Base-by-base conservation (phyloP, 2,329 filamentous ascomycete genomes). In the Ophiostoma quercus region DNA sequence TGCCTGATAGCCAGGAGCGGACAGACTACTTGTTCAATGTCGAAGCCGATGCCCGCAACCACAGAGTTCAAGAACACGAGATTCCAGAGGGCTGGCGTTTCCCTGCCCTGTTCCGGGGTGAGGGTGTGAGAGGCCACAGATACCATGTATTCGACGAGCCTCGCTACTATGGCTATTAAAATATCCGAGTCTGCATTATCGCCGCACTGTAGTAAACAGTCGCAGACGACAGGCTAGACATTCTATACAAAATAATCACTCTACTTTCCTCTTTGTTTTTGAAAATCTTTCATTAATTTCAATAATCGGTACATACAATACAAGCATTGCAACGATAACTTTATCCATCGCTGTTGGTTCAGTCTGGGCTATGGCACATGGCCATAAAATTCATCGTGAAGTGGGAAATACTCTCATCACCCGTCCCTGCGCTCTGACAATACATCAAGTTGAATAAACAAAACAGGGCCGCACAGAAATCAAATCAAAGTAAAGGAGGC, bases 111-210 rank as follows among this genome's bases (percentile, higher is more conserved):
- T 97, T 99, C 81, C 88, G 86, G 74, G 94, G 93, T 0, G 80
- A 94, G 73, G 95, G 95, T 66, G 92, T 97, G 5, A 84, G 95
- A 71, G 95, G 92, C 4, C 95, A 99, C 80, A 82, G 84, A 72
- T 99, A 98, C 79, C 95, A 99, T 79, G 95, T 98, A 39, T 98
- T 99, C 80, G 86, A 97, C 74, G 92, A 96, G 81, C 94, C 93
- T 67, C 85, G 91, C 77, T 97, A 95, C 77, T 90, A 80, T 73
- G 78, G 77, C 67, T 80, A 80, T 70, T 81, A 71, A 73, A 77
- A 67, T 80, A 80, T 70, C 81, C 70, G 73, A 25, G 25, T 41
- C 5, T 67, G 22, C n/a, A 57, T 57, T 3, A 12, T 25, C n/a
- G 22, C 51, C 11, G 5, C n/a, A 57, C 3, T 57, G 22, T 16